A percentile compares a stretch with the other conserved stretches of the same genome.
Evolutionary conservation across 768 basidiomycete species (phyloP).

Genomic region (Suillus brevipes): DNA sequence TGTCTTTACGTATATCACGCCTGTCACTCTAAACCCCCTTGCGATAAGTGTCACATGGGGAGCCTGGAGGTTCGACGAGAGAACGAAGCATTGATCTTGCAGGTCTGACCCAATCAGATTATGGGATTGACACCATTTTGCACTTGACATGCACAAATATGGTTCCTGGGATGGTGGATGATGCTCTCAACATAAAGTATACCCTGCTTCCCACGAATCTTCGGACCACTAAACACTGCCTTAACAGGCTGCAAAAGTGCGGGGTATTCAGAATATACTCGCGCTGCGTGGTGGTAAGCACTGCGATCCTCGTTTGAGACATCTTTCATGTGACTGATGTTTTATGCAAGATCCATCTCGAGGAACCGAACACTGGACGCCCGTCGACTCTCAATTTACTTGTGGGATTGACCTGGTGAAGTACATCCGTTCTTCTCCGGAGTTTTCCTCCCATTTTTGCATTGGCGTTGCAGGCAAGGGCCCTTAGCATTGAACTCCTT

Average conservation of each 20-base stretch:
- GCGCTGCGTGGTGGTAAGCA: conserved; percentile 85
- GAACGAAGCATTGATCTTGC: conserved; percentile 89
- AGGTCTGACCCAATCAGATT: conserved; percentile 65
- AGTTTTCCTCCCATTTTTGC: conserved; percentile 85
- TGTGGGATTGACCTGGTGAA: conserved; percentile 88
- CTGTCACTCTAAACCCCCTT: conserved; percentile 75
- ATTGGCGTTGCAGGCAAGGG: conserved; percentile 86
- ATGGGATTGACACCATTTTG: conserved; percentile 83
- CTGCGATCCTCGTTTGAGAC: background rate
- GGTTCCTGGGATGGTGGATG: conserved; percentile 84
- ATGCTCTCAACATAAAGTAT: no score
- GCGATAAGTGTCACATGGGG: conserved; percentile 97
- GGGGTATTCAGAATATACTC: conserved; percentile 86
- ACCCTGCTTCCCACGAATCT: background rate
- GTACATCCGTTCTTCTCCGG: conserved; percentile 77
- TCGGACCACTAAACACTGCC: conserved; percentile 11
- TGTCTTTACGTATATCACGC: conserved; percentile 65
- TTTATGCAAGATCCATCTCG: conserved; percentile 76
- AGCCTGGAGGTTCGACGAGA: conserved; percentile 89
- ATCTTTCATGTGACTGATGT: background rate
- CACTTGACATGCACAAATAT: conserved; percentile 99
- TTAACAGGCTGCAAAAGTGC: conserved; percentile 70
- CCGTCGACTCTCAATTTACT: conserved; percentile 79
- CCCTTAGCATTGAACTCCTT: conserved; percentile 2
- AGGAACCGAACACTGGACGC: conserved; percentile 91